Percentiles rank a stretch among this genome's conserved stretches.
phyloP scores from a whole-genome alignment of 768 basidiomycete species.

The Leucogyrophana mollusca region DNA sequence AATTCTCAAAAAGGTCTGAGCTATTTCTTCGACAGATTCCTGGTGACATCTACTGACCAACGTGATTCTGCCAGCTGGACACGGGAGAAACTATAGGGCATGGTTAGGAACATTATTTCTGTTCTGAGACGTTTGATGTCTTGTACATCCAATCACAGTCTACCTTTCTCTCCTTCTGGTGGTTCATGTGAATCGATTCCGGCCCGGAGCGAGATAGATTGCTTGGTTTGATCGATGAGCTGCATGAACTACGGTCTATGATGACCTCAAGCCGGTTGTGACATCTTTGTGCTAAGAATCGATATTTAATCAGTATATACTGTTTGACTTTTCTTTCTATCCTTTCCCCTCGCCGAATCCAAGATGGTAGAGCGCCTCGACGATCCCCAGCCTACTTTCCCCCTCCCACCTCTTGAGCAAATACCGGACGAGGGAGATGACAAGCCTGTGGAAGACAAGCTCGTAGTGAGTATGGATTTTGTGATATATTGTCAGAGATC shows the following conservation, averaged over 20 bases:
- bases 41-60: slow-evolving; percentile 3
- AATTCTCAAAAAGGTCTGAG: slow-evolving; percentile 67
- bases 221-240: not conserved
- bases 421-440: slow-evolving; percentile 44
- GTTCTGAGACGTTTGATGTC: slow-evolving; percentile 10
- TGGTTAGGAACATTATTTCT: not conserved
- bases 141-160: slow-evolving; percentile 20
- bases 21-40: slow-evolving; percentile 2
- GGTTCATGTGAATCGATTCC: not conserved
- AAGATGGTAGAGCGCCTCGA: slow-evolving; percentile 43
- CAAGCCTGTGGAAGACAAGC: slow-evolving; percentile 30
- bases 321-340: not conserved
- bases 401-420: slow-evolving; percentile 36
- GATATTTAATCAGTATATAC: too few relatives aligned
- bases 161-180: slow-evolving; percentile 3
- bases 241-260: not conserved
- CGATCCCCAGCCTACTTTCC: slow-evolving; percentile 38
- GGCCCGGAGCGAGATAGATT: not conserved
- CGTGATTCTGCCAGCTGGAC: slow-evolving; percentile 54
- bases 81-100: slow-evolving; percentile 65
- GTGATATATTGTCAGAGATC: not conserved
- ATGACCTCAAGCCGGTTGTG: not conserved
- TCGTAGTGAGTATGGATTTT: slow-evolving; percentile 29
- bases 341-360: not conserved
- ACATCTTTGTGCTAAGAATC: not conserved